Base-by-base conservation (phyloP, 352 stramenopile species). In the Phytophthora macrochlamydospora region DNA sequence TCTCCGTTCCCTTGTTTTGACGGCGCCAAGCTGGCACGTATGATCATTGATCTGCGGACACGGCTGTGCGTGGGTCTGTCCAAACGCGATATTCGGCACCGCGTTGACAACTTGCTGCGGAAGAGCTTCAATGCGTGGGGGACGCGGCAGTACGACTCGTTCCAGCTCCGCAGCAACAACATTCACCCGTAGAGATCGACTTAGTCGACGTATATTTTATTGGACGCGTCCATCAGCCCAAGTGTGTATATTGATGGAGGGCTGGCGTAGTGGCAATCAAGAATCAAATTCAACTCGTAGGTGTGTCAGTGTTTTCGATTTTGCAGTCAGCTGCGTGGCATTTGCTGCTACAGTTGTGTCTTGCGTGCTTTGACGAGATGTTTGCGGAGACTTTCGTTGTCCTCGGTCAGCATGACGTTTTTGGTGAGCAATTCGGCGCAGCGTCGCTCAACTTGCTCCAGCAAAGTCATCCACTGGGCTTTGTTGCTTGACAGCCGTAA, bases 1-100 rank as follows among this genome's bases (percentile, higher is more conserved):
- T 99, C 94, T 37, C 95, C 93, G 4, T 99, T 99, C 67, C 93
- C 94, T 42, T 99, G 96, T 66, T 99, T 99, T 46, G 78, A 88
- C 56, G 73, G 68, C 2, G 77, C 71, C 0, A 88, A 90, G 52
- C 55, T 91, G 11, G 73, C 73, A 1, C 78, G 78, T n/a, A 69
- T 92, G 13, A 73, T 96, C 35, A 63, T 74, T 2, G 87, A 92
- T 33, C 51, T 97, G 58, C 79, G 83, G 12, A 69, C 71, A 35
- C 84, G 89, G 1, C 62, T 97, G 29, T 92, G 85, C 38, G 78
- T 92, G 1, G 84, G 86, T 0, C 59, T 94, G n/a, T 87, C 78
- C 7, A 81, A 78, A 35, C 76, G 69, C 51, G 78, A 94, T 40
- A 77, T 93, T 14, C 79, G 78, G 5, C 78, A 83, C 31, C 85